Evolutionary conservation across 306 rosid species (phyloP).

Genomic region (Vigna mungo): DNA sequence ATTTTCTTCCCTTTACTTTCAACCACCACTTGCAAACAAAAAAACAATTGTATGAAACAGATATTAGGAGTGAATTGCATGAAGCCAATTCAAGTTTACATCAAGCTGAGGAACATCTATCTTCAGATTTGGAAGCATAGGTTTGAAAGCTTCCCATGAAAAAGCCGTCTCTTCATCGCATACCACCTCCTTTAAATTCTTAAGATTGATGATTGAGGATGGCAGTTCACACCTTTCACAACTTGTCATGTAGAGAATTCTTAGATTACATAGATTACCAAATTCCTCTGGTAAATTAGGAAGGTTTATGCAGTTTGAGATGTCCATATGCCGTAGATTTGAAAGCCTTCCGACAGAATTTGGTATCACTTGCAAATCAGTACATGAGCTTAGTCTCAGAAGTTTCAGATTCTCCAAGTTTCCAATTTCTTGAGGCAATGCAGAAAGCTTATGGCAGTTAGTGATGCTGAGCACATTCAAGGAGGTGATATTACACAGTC

Average conservation of each 20-base stretch:
- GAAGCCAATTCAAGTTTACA: conserved; percentile 10
- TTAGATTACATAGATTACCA: conserved; percentile 49
- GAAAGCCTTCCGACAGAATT: conserved; percentile 49
- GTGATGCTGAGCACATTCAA: conserved; percentile 58
- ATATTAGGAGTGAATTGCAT: not conserved
- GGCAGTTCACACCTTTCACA: conserved; percentile 61
- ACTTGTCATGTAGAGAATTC: conserved; percentile 50
- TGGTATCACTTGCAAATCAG: conserved; percentile 55
- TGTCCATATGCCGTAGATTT: conserved; percentile 52
- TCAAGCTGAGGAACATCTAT: conserved; percentile 20
- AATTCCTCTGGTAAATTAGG: conserved; percentile 53
- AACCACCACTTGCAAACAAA: not conserved
- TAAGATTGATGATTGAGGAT: conserved; percentile 40
- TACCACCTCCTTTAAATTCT: conserved; percentile 50
- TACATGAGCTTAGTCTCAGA: conserved; percentile 66
- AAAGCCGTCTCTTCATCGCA: conserved; percentile 63
- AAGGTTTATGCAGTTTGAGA: conserved; percentile 65
- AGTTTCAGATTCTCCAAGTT: conserved; percentile 53
- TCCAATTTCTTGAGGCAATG: conserved; percentile 58
- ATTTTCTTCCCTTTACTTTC: not conserved
- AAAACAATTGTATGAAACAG: not conserved
- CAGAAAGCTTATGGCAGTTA: conserved; percentile 60
- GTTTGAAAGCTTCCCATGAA: conserved; percentile 42
- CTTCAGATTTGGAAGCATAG: conserved; percentile 27
- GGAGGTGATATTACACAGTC: conserved; percentile 41